Conservation (phyloP, 768 basidiomycete genomes). For the Dioszegia crocea region DNA sequence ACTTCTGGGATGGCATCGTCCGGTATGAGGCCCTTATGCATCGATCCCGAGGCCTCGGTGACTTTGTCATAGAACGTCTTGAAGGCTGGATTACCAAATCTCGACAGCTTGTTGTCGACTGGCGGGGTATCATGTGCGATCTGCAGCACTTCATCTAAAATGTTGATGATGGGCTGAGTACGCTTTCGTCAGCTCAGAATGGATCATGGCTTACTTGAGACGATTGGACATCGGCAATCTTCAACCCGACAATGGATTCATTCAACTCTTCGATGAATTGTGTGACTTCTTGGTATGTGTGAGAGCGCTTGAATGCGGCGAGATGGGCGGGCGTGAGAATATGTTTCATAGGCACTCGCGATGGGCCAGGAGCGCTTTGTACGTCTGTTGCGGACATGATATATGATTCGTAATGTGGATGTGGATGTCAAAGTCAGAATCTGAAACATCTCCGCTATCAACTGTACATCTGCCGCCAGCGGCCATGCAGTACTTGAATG, state of each 20-base stretch:
- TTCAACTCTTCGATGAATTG: conserved; percentile 72
- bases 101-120: conserved; percentile 78
- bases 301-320: conserved; percentile 70
- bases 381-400: not conserved
- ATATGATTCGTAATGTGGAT: not conserved
- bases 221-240: conserved; percentile 64
- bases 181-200: conserved; percentile 53
- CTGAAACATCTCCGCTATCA: too few species aligned
- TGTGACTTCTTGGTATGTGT: conserved; percentile 65
- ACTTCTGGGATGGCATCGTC: conserved; percentile 64
- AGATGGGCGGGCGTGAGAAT: conserved; percentile 77
- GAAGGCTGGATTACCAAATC: conserved; percentile 98
- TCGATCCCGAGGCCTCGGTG: conserved; percentile 57
- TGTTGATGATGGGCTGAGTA: conserved; percentile 59
- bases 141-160: conserved; percentile 66
- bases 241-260: conserved; percentile 67
- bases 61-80: conserved; percentile 83
- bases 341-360: conserved; percentile 53
- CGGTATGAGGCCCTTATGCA: conserved; percentile 62
- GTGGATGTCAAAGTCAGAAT: not conserved
- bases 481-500: not conserved
- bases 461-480: too few species aligned
- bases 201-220: conserved; percentile 58
- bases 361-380: not conserved
- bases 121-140: conserved; percentile 71